phyloP scores from a whole-genome alignment of 2,329 filamentous ascomycete species.

The Fusarium pseudocircinatum region DNA sequence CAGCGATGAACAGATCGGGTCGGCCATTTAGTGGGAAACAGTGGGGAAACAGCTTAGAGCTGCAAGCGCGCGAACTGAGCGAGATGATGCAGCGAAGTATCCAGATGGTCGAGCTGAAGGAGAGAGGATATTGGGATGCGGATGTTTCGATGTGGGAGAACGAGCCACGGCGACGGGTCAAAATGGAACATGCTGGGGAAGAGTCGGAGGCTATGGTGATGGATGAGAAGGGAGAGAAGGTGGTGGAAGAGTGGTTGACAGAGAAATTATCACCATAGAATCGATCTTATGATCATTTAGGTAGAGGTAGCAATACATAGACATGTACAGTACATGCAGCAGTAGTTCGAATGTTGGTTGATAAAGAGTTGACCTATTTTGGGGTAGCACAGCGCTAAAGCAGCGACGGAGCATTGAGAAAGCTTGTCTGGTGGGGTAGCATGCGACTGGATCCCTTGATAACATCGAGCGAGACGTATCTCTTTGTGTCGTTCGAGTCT shows the following conservation, averaged over 20 bases:
- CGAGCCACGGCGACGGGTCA: conserved; percentile 52
- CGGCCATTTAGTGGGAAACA: conserved; percentile 30
- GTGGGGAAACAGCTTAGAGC: conserved; percentile 54
- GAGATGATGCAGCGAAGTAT: conserved; percentile 61
- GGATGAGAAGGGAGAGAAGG: conserved; percentile 39
- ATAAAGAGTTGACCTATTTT: neutral
- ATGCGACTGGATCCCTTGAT: neutral
- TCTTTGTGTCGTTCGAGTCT: conserved; percentile 5
- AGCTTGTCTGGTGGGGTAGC: conserved; percentile 37
- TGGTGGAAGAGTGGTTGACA: conserved; percentile 47
- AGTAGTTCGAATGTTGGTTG: neutral
- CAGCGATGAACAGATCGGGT: conserved; percentile 12
- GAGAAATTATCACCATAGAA: conserved; percentile 17
- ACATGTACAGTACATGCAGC: neutral
- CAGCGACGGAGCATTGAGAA: conserved; percentile 26
- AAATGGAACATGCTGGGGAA: conserved; percentile 49
- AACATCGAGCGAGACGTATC: neutral
- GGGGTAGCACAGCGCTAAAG: conserved; percentile 20
- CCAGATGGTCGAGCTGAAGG: conserved; percentile 56
- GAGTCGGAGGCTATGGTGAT: conserved; percentile 43
- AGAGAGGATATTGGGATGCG: conserved; percentile 54
- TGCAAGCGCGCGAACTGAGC: conserved; percentile 59
- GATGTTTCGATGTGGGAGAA: conserved; percentile 47
- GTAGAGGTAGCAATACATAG: neutral
- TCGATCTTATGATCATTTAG: neutral